These are phyloP conservation scores for Lachnellula occidentalis DNA, from an alignment of 2,329 filamentous ascomycete species.

Conservation along the genomic window DNA sequence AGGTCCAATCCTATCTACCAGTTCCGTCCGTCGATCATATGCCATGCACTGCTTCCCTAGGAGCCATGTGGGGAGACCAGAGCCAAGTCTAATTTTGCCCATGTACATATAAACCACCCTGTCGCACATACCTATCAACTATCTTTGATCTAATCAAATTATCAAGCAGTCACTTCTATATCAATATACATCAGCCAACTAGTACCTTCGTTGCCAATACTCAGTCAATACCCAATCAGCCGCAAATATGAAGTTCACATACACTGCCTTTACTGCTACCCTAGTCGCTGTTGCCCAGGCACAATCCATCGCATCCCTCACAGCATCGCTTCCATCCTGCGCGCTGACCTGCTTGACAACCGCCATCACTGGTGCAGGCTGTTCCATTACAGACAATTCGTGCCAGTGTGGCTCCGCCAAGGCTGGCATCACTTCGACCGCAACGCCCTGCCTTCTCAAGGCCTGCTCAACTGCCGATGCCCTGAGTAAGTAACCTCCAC, in stretches of 20 bases:
- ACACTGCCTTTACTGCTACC: conserved; percentile 7
- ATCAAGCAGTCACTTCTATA: background rate
- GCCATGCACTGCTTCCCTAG: background rate
- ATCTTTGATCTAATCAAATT: background rate
- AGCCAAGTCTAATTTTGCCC: too few species aligned
- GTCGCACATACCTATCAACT: background rate
- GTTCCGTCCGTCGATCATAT: background rate
- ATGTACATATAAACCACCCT: background rate
- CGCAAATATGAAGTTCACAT: conserved; percentile 17
- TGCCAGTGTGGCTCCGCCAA: conserved; percentile 22
- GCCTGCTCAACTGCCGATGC: conserved; percentile 17
- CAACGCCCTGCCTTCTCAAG: conserved; percentile 20
- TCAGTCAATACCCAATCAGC: background rate
- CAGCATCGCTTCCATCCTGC: conserved; percentile 21
- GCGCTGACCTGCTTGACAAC: conserved; percentile 16
- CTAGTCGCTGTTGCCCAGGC: conserved; percentile 17
- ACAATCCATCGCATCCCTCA: conserved; percentile 13
- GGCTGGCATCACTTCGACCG: conserved; percentile 13
- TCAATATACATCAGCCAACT: background rate
- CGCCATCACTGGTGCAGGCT: conserved; percentile 16
- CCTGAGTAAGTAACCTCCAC: conserved; percentile 18
- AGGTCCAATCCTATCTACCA: background rate
- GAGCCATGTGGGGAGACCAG: too few species aligned
- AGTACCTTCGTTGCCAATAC: background rate
- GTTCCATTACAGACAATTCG: conserved; percentile 15